Evolutionary conservation across 805 yeast genomes (phyloP).

Genomic region (Kodamaea hsintzibuensis): DNA sequence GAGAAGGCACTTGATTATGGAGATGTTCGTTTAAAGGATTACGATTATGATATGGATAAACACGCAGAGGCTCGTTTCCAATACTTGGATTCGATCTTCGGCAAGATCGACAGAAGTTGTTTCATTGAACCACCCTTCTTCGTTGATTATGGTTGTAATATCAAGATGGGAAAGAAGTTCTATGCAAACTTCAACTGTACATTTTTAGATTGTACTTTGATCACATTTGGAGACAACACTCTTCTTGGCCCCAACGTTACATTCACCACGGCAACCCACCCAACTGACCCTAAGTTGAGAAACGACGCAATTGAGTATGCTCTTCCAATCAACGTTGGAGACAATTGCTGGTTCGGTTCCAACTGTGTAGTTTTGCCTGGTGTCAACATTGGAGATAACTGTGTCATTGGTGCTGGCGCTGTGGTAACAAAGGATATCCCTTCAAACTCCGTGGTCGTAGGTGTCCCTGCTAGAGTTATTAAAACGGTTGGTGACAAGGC

Average conservation of each 20-base stretch:
- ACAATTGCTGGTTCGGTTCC: slow-evolving; percentile 70
- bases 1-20: slow-evolving; percentile 38
- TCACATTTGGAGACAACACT: slow-evolving; percentile 60
- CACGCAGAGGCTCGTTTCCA: slow-evolving; percentile 37
- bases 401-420: slow-evolving; percentile 67
- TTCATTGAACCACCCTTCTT: slow-evolving; percentile 59
- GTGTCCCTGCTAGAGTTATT: slow-evolving; percentile 58
- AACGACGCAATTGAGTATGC: slow-evolving; percentile 52
- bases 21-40: slow-evolving; percentile 33
- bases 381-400: slow-evolving; percentile 61
- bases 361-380: slow-evolving; percentile 60
- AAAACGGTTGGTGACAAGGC: slow-evolving; percentile 23
- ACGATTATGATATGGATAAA: slow-evolving; percentile 24
- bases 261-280: slow-evolving; percentile 65
- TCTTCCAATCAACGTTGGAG: slow-evolving; percentile 57
- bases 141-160: slow-evolving; percentile 70
- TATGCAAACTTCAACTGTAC: slow-evolving; percentile 59
- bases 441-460: slow-evolving; percentile 56
- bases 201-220: slow-evolving; percentile 59
- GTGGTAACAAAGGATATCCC: slow-evolving; percentile 63
- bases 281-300: slow-evolving; percentile 51
- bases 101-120: slow-evolving; percentile 41
- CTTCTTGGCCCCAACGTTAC: slow-evolving; percentile 64
- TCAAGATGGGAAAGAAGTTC: slow-evolving; percentile 54
- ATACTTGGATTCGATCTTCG: slow-evolving; percentile 45